Conservation (phyloP, 768 basidiomycete species). For the Thelephora aurantiotincta region DNA sequence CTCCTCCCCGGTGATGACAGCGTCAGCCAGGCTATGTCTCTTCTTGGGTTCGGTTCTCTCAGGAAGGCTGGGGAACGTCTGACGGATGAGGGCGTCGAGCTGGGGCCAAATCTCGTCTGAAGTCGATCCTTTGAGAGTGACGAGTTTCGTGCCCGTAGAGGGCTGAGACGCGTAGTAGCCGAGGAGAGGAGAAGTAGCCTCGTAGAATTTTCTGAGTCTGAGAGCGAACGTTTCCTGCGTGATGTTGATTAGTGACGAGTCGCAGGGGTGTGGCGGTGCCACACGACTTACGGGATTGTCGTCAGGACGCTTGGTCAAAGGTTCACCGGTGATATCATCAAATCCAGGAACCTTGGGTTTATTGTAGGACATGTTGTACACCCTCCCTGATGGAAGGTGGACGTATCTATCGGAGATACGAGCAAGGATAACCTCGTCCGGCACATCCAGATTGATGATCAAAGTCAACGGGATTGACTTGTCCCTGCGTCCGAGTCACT, state of each 20-base stretch:
- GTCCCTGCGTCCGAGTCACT: conserved; percentile 25
- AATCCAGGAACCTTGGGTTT: conserved; percentile 63
- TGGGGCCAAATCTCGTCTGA: conserved; percentile 88
- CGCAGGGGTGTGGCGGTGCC: conserved; percentile 1
- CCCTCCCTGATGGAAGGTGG: conserved; percentile 74
- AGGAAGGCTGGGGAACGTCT: conserved; percentile 39
- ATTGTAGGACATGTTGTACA: conserved; percentile 86
- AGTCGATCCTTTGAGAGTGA: conserved; percentile 54
- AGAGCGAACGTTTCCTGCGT: conserved; percentile 63
- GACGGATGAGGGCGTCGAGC: conserved; percentile 46
- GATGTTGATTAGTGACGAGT: conserved; percentile 2
- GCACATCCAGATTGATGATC: conserved; percentile 79
- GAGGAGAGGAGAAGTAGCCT: conserved; percentile 70
- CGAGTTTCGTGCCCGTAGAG: conserved; percentile 35
- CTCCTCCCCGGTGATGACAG: conserved; percentile 23
- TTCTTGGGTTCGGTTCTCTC: conserved; percentile 26
- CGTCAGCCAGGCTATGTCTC: conserved; percentile 39
- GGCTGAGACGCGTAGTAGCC: conserved; percentile 41
- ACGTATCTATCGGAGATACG: conserved; percentile 88
- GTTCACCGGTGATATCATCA: conserved; percentile 82
- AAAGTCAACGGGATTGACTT: conserved; percentile 47
- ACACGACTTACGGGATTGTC: conserved; percentile 62
- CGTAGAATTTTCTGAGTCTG: conserved; percentile 65
- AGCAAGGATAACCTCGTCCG: conserved; percentile 70
- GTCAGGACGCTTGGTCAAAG: conserved; percentile 76